Conservation (phyloP, 192 early-diverging fungal genomes). For the Ambispora gerdemannii region DNA sequence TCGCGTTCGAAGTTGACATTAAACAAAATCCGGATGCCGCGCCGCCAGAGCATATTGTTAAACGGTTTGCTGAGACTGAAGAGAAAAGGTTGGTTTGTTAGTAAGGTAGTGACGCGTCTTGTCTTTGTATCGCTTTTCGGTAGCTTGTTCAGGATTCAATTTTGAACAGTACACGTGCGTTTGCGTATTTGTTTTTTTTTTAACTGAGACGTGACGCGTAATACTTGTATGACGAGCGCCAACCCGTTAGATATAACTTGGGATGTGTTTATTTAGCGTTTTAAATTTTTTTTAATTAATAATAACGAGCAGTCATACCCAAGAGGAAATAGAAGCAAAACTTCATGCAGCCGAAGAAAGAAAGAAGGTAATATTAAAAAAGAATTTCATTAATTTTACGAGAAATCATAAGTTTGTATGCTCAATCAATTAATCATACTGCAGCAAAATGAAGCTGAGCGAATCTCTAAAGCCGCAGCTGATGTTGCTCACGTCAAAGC, state of each 20-base stretch:
- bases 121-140: background rate
- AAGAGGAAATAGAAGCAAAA: constrained; percentile 23
- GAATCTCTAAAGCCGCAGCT: constrained; percentile 2
- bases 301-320: background rate
- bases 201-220: too few relatives aligned
- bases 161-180: background rate
- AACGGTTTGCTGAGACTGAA: background rate
- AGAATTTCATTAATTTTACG: background rate
- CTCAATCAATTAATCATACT: background rate
- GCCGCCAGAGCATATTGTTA: background rate
- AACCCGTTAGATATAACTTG: too few relatives aligned
- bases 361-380: constrained; percentile 16
- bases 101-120: background rate
- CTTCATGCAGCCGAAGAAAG: constrained; percentile 24
- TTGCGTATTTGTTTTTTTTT: too few relatives aligned
- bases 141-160: background rate
- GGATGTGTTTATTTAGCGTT: too few relatives aligned
- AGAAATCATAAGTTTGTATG: background rate
- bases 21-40: constrained; percentile 18
- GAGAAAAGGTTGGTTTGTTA: background rate
- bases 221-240: too few relatives aligned
- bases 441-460: background rate
- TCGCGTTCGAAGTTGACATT: constrained; percentile 26
- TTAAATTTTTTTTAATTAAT: background rate
- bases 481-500: constrained; percentile 24